Conservation (phyloP, 768 basidiomycete species). For the Hypholoma sublateritium region DNA sequence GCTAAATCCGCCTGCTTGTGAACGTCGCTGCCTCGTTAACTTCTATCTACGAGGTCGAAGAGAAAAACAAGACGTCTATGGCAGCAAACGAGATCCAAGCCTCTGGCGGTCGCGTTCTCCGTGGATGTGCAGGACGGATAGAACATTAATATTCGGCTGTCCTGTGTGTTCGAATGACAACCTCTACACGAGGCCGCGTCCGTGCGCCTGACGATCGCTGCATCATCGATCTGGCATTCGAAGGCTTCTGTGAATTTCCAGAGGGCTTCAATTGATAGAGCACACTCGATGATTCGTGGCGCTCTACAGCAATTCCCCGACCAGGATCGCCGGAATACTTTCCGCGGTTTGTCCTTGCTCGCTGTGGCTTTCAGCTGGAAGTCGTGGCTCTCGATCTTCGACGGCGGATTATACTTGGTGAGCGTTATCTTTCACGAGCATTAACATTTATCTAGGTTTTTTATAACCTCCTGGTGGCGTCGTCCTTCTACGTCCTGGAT, state of each 20-base stretch:
- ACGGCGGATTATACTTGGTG: too few relatives aligned
- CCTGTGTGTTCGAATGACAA: not conserved
- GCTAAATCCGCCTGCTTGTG: too few relatives aligned
- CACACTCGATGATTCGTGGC: not conserved
- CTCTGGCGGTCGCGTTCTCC: too few relatives aligned
- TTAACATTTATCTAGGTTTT: too few relatives aligned
- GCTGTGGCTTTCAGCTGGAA: not conserved
- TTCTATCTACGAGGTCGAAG: too few relatives aligned
- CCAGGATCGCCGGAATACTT: not conserved
- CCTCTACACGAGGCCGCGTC: not conserved
- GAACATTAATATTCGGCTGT: not conserved
- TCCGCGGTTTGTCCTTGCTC: not conserved
- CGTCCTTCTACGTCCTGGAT: too few relatives aligned
- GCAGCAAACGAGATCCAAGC: not conserved
- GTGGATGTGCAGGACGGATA: too few relatives aligned
- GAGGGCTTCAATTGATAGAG: not conserved
- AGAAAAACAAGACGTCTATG: too few relatives aligned
- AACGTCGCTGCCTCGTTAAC: too few relatives aligned
- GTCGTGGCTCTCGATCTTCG: too few relatives aligned
- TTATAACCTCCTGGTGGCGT: too few relatives aligned
- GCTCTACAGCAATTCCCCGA: not conserved
- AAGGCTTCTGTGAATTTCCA: not conserved
- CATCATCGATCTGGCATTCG: not conserved
- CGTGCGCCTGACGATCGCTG: not conserved
- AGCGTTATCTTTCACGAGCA: too few relatives aligned